A percentile compares a stretch with the other conserved stretches of the same genome.
These are phyloP conservation scores for Amorphotheca resinae DNA, from an alignment of 495 filamentous ascomycete species.

Conservation along the genomic window DNA sequence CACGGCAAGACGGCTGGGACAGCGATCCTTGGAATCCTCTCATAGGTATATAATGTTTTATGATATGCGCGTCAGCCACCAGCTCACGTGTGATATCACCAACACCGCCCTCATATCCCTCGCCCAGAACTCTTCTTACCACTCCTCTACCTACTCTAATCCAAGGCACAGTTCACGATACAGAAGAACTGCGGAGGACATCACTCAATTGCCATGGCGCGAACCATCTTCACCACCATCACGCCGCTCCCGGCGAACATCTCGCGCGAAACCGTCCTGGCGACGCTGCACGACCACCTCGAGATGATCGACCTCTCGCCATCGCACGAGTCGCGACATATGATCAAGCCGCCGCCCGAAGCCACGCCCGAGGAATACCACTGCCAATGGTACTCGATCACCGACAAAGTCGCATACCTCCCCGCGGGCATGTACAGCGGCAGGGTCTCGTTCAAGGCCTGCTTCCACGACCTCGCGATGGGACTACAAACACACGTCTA, in stretches of 20 bases:
- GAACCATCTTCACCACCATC: slow-evolving; percentile 1
- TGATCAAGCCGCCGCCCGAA: slow-evolving; percentile 45
- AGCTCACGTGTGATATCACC: too few species aligned
- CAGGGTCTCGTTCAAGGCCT: slow-evolving; percentile 60
- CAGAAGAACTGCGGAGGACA: too few species aligned
- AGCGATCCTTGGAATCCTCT: too few species aligned
- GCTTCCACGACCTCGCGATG: slow-evolving; percentile 54
- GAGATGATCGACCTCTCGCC: slow-evolving; percentile 78
- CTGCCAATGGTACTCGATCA: slow-evolving; percentile 59
- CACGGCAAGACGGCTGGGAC: too few species aligned
- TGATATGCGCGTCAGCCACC: too few species aligned
- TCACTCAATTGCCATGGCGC: too few species aligned
- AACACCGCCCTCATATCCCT: too few species aligned
- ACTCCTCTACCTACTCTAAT: too few species aligned
- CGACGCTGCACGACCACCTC: slow-evolving; percentile 57
- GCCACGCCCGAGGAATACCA: slow-evolving; percentile 52
- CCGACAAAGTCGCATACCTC: slow-evolving; percentile 62
- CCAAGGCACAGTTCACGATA: too few species aligned
- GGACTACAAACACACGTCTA: slow-evolving; percentile 67
- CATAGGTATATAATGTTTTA: too few species aligned
- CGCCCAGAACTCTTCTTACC: too few species aligned
- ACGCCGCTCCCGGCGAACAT: background rate
- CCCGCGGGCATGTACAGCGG: slow-evolving; percentile 43
- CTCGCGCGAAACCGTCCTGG: slow-evolving; percentile 23
- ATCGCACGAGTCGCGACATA: slow-evolving; percentile 52